A percentile compares a stretch with the other conserved stretches of the same genome.
These are phyloP conservation scores for Candida tibetensis DNA, from an alignment of 805 yeast genomes.

Conservation along the genomic window DNA sequence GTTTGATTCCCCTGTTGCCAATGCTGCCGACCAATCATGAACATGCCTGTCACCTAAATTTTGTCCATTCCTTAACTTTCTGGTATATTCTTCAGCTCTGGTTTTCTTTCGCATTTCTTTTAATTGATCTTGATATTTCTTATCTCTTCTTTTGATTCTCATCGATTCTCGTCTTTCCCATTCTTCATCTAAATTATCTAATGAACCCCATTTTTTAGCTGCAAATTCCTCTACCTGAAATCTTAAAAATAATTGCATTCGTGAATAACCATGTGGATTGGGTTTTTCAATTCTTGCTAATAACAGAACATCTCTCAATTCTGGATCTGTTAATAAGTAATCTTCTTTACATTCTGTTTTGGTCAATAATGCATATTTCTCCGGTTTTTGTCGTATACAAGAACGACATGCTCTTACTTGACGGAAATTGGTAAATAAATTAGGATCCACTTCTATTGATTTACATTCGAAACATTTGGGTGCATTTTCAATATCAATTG, in stretches of 20 bases:
- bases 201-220: conserved; percentile 91
- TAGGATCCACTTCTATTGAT: conserved; percentile 75
- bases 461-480: conserved; percentile 84
- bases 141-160: conserved; percentile 71
- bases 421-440: conserved; percentile 64
- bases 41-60: conserved; percentile 57
- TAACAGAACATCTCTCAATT: conserved; percentile 64
- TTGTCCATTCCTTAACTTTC: conserved; percentile 59
- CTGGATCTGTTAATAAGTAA: conserved; percentile 91
- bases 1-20: conserved; percentile 35
- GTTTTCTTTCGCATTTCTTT: conserved; percentile 87
- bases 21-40: conserved; percentile 70
- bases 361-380: conserved; percentile 85
- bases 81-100: conserved; percentile 85
- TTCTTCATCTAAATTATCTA: conserved; percentile 86
- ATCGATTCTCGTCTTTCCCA: conserved; percentile 80
- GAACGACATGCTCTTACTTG: conserved; percentile 70
- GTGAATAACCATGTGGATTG: conserved; percentile 89
- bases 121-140: conserved; percentile 72
- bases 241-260: conserved; percentile 89
- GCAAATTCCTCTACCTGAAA: conserved; percentile 94
- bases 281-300: conserved; percentile 82
- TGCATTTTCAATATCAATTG: conserved; percentile 66
- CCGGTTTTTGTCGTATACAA: conserved; percentile 73
- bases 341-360: conserved; percentile 95